Base-by-base conservation (phyloP, 305 asterid genomes). In the Coffea humblotiana region DNA sequence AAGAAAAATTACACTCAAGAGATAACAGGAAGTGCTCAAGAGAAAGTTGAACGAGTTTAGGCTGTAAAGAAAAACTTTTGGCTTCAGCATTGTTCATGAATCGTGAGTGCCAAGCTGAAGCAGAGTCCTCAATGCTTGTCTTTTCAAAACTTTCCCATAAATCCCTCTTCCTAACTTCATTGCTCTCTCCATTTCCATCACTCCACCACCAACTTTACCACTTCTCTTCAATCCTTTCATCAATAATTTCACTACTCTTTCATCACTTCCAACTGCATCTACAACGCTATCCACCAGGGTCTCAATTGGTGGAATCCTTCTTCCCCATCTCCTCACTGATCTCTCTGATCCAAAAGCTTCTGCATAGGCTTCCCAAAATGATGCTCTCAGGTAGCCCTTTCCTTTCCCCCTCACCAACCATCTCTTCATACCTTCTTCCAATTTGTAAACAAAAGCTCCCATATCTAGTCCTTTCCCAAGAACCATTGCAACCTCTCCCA, bases 81-180 rank as follows among this genome's bases (percentile, higher is more conserved):
- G 43, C 27, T 51, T 43, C 12, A 79, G 72, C 68, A 60, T 52
- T 74, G 21, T 72, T 82, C 84, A 70, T 85, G 86, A 80, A 60
- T 82, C 84, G 60, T 85, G 86, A 80, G 52, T 82, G 76, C 79
- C 80, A 81, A 80, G 68, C 75, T 88, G 88, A 82, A 92, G 79
- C 86, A 94, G 88, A 72, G 60, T 83, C 88, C 76, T 90, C 85
- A 92, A 78, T 65, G 95, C 92, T 79, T 91, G 97, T 87, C 86
- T 92, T 88, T 91, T 94, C 91, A 91, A 89, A 21, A 91, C 83
- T 80, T 91, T 94, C n/a, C 98, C 98, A 87, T 88, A 94, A 80
- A 94, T 69, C 83, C 98, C 98, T 86, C 92, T 92, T 78, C 97
- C 97, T 51, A 93, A 74, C 74, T 92, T 95, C 87, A 92, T 79